Base-by-base conservation (phyloP, 225 moss, liverwort and hornwort genomes). In the Marchantia polymorpha region DNA sequence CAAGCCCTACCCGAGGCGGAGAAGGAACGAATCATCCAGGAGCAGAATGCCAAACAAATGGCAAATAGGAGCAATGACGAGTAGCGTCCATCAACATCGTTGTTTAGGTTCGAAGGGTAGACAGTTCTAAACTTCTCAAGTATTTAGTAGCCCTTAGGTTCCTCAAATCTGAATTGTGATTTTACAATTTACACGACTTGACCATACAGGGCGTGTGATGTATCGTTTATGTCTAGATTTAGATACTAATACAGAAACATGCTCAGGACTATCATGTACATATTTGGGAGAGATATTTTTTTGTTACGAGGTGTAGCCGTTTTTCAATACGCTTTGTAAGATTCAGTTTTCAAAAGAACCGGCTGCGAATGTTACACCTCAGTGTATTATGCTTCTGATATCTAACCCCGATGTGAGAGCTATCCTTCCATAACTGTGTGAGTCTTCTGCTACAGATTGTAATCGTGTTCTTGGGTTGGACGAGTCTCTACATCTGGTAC, bases 1-100 rank as follows among this genome's bases (percentile, higher is more conserved):
- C 89, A 99, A 74, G 92, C 88, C 11, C 86, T 99, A 58, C 91
- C 97, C 23, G 91, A 89, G 80, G 90, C 89, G 50, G 86, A 89
- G 39, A 88, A 92, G 86, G 79, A 86, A 84, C 84, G 77, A 20
- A 7, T 95, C 59, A 83, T 94, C 72, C 85, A 91, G 85, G 82
- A 87, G 49, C 78, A 83, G 39, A 51, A 8, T 7, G 52, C 26
- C 52, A 81, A 50, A 3, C 31, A 67, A 77, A 72, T 16, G 59
- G 27, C 27, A 74, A 75, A 11, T 47, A 78, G 49, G 67, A 83
- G 23, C 64, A 83, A 22, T 53, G 69, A 72, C 29, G 27, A 26
- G 50, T 56, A 12, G 22, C 64, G 6, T 53, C 0, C 22, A 22
- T 73, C 20, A 47, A 20, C 17, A 9, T 71, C 55, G 25, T 67